Base-by-base conservation (phyloP, 495 filamentous ascomycete species). In the Penicillium simplicissimum region DNA sequence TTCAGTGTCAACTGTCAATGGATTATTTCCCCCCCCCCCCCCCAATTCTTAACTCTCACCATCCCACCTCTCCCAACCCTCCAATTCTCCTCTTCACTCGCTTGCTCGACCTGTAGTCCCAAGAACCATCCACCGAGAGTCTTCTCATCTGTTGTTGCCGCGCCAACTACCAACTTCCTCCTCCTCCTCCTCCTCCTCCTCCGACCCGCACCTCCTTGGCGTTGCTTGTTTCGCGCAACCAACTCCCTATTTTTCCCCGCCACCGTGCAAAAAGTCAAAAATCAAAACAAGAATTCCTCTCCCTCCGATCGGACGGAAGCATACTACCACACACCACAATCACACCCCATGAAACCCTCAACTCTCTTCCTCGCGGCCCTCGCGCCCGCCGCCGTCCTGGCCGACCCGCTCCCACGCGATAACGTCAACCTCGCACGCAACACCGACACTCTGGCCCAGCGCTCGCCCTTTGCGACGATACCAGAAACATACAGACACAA, bases 331-430 rank as follows among this genome's bases (percentile, higher is more conserved):
- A 31, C 8, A 15, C 23, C 48, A 51, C 23, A 51, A 52, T 9
- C 59, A 70, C 62, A 34, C 14, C n/a, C 51, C 61, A 79, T 79
- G 76, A 75, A 71, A 48, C 65, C 74, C 48, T 68, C 69, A 34
- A 53, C 31, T 11, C 52, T 51, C 42, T 40, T 76, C 36, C 64
- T 79, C 28, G 54, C 67, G 13, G 69, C 64, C 31, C 73, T 79
- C 35, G 69, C 66, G n/a, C 76, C 76, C 17, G 67, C 72, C 47
- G 66, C 71, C 38, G 69, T 67, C 25, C 62, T 79, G 55, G 74
- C 75, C 53, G 69, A 67, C 1, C 57, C 65, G 11, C 19, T 55
- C 21, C 37, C 53, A 3, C 53, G 14, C 53, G 53, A 36, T 63
- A 71, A 52, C 69, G 61, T 40, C 63, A 56, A 23, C 56, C 63